phyloP scores from a whole-genome alignment of 164 flowering plant species.

The Euptelea pleiosperma region DNA sequence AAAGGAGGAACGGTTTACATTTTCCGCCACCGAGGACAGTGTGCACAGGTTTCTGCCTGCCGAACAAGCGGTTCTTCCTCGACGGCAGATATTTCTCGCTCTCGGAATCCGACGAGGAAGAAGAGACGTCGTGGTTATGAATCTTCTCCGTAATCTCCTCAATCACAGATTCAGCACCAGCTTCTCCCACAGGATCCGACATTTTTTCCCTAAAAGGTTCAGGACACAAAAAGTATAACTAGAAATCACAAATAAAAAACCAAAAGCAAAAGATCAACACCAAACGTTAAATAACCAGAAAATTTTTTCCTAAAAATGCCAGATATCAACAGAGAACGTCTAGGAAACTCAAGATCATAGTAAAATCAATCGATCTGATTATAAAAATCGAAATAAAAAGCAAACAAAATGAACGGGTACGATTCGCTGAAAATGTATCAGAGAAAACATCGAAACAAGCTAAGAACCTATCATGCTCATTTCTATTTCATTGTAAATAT shows the following conservation, averaged over 20 bases:
- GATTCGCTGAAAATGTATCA: neutral
- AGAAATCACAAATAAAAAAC: neutral
- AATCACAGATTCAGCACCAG: conserved; percentile 17
- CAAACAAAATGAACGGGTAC: neutral
- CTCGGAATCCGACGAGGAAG: conserved; percentile 61
- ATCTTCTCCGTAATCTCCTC: conserved; percentile 21
- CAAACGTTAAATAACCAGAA: neutral
- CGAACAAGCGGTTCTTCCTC: conserved; percentile 51
- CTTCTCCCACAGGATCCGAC: conserved; percentile 20
- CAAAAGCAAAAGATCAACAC: neutral
- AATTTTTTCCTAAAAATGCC: too few relatives aligned
- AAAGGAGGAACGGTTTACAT: conserved; percentile 35
- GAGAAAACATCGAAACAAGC: neutral
- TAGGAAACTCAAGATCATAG: neutral
- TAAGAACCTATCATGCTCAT: neutral
- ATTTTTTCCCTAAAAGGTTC: too few relatives aligned
- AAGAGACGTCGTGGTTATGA: conserved; percentile 25
- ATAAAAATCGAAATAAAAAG: neutral
- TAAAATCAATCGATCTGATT: neutral
- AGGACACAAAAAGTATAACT: too few relatives aligned
- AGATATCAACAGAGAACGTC: too few relatives aligned
- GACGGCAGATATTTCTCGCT: conserved; percentile 35
- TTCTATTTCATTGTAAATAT: neutral
- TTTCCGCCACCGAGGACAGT: conserved; percentile 69
- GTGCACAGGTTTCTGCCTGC: conserved; percentile 70